phyloP scores from a whole-genome alignment of 352 stramenopile genomes.

The Globisporangium heterothallicum region DNA sequence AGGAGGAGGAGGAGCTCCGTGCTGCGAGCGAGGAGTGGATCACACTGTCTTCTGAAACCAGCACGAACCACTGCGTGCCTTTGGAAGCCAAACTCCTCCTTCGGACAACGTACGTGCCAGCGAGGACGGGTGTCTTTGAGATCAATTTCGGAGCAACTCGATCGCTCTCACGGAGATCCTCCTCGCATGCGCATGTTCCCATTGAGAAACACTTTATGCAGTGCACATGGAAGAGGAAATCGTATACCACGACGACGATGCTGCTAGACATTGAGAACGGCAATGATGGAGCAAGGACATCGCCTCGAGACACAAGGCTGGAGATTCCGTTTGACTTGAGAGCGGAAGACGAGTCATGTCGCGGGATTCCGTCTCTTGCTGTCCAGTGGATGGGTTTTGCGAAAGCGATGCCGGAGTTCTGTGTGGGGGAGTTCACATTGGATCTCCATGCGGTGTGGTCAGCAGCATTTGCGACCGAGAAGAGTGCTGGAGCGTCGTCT shows the following conservation, averaged over 20 bases:
- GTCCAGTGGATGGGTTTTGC: slow-evolving; percentile 19
- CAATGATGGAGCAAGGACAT: too few species aligned
- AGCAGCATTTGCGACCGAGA: neutral
- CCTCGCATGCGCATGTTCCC: neutral
- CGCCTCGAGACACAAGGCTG: neutral
- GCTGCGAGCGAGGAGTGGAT: slow-evolving; percentile 8
- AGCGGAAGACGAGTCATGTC: neutral
- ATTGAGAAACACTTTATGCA: slow-evolving; percentile 5
- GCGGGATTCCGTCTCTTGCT: slow-evolving; percentile 12
- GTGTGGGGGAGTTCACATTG: slow-evolving; percentile 19
- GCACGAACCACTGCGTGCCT: too few species aligned
- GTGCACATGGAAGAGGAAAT: slow-evolving; percentile 5
- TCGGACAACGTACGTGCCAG: neutral
- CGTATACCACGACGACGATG: neutral
- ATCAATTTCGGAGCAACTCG: neutral
- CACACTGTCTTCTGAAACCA: neutral
- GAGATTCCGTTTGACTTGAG: slow-evolving; percentile 8
- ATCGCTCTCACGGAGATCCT: neutral
- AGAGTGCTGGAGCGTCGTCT: neutral
- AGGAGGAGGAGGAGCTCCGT: too few species aligned
- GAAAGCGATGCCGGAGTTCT: slow-evolving; percentile 21
- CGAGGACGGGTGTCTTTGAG: slow-evolving; percentile 2
- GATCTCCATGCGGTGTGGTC: slow-evolving; percentile 11
- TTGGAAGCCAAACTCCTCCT: slow-evolving; percentile 3
- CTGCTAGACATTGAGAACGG: neutral